These are phyloP conservation scores for Backusella psychrophila DNA, from an alignment of 192 early-diverging fungal species.

Conservation along the genomic window DNA sequence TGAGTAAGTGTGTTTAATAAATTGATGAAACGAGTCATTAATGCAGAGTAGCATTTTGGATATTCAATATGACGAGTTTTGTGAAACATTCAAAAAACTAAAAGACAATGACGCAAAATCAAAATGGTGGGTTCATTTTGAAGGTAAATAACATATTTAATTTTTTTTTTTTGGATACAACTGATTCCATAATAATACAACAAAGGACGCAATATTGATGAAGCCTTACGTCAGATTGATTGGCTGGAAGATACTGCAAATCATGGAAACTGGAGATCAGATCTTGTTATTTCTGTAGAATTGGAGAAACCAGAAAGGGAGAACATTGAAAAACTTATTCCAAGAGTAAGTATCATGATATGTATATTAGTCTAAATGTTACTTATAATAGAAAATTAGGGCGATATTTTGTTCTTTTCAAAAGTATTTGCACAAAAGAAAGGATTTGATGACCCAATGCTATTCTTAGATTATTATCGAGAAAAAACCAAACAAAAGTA, in stretches of 20 bases:
- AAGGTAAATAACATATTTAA: background rate
- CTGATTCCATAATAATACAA: constrained; percentile 49
- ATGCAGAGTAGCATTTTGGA: constrained; percentile 40
- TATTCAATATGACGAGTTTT: constrained; percentile 55
- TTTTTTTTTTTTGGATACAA: no score
- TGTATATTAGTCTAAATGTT: background rate
- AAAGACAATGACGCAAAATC: constrained; percentile 11
- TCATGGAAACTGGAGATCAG: constrained; percentile 37
- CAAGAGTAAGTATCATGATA: constrained; percentile 16
- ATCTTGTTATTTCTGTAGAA: constrained; percentile 59
- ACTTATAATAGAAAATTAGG: constrained; percentile 12
- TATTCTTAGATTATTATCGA: constrained; percentile 19
- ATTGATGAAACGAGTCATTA: background rate
- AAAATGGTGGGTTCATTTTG: constrained; percentile 17
- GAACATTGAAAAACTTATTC: constrained; percentile 50
- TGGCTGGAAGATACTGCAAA: constrained; percentile 43
- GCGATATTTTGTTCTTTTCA: constrained; percentile 64
- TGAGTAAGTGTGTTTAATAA: constrained; percentile 18
- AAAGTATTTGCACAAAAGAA: constrained; percentile 56
- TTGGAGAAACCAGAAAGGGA: constrained; percentile 63
- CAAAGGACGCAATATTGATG: constrained; percentile 55
- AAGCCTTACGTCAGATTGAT: constrained; percentile 52
- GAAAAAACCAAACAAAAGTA: constrained; percentile 22
- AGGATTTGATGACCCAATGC: constrained; percentile 45
- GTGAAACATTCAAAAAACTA: constrained; percentile 5